A percentile compares a stretch with the other conserved stretches of the same genome.
Conservation (phyloP, 2,329 filamentous ascomycete genomes). For the Penicillium sp. region DNA sequence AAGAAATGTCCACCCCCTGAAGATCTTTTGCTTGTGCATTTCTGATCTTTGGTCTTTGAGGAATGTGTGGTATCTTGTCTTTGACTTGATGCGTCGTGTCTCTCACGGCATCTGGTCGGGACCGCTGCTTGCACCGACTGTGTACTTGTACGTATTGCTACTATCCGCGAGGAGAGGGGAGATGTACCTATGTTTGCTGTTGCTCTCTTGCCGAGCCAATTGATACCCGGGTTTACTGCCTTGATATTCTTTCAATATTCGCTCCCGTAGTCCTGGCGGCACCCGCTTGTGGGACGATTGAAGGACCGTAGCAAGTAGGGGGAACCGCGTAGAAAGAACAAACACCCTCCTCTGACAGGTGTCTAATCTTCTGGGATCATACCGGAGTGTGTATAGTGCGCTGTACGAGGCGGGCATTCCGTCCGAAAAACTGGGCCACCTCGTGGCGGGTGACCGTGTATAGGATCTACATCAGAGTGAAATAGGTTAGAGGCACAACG, state of each 20-base stretch:
- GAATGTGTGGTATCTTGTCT: neutral
- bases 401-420: constrained; percentile 33
- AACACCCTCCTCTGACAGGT: no score
- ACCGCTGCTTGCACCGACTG: neutral
- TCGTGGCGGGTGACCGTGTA: constrained; percentile 54
- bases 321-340: no score
- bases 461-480: constrained; percentile 44
- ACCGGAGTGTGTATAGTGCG: no score
- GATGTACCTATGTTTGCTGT: constrained; percentile 13
- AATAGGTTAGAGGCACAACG: neutral
- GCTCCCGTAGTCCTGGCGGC: neutral
- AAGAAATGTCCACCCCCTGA: neutral
- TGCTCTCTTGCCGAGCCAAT: constrained; percentile 13
- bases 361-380: no score
- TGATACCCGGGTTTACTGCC: constrained; percentile 19
- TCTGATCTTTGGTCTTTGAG: constrained; percentile 10
- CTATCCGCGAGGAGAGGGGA: constrained; percentile 5
- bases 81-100: neutral
- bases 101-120: neutral
- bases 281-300: no score
- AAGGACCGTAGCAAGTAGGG: no score
- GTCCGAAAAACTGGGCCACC: constrained; percentile 51
- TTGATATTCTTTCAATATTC: neutral
- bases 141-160: constrained; percentile 23
- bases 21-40: neutral